phyloP scores from a whole-genome alignment of 225 moss, liverwort and hornwort species.

The Neckera pumila region DNA sequence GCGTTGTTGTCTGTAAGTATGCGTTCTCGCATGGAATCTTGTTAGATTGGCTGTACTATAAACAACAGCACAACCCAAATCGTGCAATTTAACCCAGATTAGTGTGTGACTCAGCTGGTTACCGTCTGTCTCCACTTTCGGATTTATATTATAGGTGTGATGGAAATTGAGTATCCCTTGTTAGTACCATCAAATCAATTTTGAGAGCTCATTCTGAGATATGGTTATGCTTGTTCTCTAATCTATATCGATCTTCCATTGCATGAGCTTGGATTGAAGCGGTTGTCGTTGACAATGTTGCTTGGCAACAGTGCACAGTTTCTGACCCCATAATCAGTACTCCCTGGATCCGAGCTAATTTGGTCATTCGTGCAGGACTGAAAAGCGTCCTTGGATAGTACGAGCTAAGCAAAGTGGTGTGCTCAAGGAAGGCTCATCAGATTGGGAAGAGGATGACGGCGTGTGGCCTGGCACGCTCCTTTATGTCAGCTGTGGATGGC shows the following conservation, averaged over 20 bases:
- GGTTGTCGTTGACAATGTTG: neutral
- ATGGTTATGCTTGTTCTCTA: neutral
- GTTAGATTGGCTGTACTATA: neutral
- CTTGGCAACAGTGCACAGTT: neutral
- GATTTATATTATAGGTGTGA: neutral
- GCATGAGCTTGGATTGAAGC: neutral
- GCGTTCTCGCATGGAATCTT: neutral
- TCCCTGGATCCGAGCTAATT: neutral
- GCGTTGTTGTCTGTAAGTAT: neutral
- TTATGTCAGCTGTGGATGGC: conserved; percentile 98
- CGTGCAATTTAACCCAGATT: neutral
- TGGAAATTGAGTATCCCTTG: neutral
- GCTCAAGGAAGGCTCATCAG: conserved; percentile 34
- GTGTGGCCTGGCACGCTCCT: conserved; percentile 75
- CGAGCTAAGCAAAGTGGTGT: conserved; percentile 67
- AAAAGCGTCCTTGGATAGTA: conserved; percentile 90
- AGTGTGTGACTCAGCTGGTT: neutral
- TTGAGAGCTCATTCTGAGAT: neutral
- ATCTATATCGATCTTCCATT: neutral
- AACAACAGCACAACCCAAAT: neutral
- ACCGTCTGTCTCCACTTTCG: neutral
- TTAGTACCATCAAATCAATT: neutral
- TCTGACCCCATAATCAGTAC: neutral
- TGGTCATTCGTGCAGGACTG: conserved; percentile 36
- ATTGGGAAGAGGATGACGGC: conserved; percentile 38